Evolutionary conservation across 1,139 yeast genomes (phyloP).

Genomic region (Scheffersomyces quercinus): DNA sequence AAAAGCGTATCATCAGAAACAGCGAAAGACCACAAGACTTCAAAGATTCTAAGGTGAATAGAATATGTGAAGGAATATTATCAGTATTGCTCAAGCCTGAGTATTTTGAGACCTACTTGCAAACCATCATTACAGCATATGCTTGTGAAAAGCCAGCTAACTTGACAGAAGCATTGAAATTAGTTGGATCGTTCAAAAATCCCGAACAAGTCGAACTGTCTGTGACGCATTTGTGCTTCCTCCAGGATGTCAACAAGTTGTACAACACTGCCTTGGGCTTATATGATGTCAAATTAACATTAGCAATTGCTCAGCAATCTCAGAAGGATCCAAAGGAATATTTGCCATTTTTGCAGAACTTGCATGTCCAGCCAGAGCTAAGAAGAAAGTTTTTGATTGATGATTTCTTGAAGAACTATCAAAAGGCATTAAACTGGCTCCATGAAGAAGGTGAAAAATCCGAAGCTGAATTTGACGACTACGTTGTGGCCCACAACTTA

Average conservation of each 20-base stretch:
- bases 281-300: conserved; percentile 78
- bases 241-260: conserved; percentile 83
- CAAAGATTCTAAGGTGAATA: conserved; percentile 65
- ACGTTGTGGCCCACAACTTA: conserved; percentile 71
- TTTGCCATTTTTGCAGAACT: conserved; percentile 81
- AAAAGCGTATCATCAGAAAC: conserved; percentile 27
- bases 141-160: conserved; percentile 92
- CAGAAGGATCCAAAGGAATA: conserved; percentile 98
- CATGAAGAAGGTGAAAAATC: conserved; percentile 50
- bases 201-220: conserved; percentile 58
- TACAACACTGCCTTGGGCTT: conserved; percentile 80
- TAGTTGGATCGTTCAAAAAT: conserved; percentile 52
- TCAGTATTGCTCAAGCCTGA: conserved; percentile 53
- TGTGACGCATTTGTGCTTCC: conserved; percentile 82
- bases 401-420: conserved; percentile 65
- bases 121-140: conserved; percentile 84
- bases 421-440: conserved; percentile 69
- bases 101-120: conserved; percentile 61
- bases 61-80: conserved; percentile 71
- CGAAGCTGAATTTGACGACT: conserved; percentile 63
- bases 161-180: conserved; percentile 65
- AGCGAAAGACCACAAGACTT: conserved; percentile 34
- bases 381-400: conserved; percentile 80
- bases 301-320: conserved; percentile 89
- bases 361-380: conserved; percentile 65